Conservation (phyloP, 208 protist species). For the Acanthamoeba quina region DNA sequence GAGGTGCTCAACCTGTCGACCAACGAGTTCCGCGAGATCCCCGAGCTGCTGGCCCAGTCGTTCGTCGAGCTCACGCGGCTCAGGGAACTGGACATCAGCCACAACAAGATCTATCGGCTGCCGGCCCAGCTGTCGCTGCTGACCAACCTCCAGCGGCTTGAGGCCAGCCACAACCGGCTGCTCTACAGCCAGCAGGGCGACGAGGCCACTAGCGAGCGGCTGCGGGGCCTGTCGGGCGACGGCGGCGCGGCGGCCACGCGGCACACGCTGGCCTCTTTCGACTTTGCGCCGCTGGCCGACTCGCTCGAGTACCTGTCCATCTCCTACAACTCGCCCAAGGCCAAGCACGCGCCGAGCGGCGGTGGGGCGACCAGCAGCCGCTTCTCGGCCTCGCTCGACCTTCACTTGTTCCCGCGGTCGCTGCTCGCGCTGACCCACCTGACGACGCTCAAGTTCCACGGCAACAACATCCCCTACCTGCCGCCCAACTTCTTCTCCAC, state of each 20-base stretch:
- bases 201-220: background rate
- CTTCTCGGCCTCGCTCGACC: background rate
- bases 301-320: constrained; percentile 36
- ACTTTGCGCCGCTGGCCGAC: constrained; percentile 9
- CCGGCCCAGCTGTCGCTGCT: constrained; percentile 7
- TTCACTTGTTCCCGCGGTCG: constrained; percentile 39
- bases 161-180: constrained; percentile 50
- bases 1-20: constrained; percentile 43
- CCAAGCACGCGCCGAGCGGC: background rate
- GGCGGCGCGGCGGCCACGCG: background rate
- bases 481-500: constrained; percentile 18
- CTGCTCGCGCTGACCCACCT: constrained; percentile 24
- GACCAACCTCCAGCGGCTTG: background rate
- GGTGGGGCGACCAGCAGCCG: background rate
- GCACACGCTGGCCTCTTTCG: background rate
- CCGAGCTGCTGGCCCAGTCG: constrained; percentile 41
- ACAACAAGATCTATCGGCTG: constrained; percentile 64
- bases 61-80: constrained; percentile 36
- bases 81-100: constrained; percentile 36
- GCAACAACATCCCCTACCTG: constrained; percentile 49
- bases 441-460: constrained; percentile 45
- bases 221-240: background rate
- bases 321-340: constrained; percentile 25
- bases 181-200: background rate
- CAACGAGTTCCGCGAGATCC: constrained; percentile 45